Conservation (phyloP, 1,139 yeast genomes). For the Protomyces arabidopsidicola region DNA sequence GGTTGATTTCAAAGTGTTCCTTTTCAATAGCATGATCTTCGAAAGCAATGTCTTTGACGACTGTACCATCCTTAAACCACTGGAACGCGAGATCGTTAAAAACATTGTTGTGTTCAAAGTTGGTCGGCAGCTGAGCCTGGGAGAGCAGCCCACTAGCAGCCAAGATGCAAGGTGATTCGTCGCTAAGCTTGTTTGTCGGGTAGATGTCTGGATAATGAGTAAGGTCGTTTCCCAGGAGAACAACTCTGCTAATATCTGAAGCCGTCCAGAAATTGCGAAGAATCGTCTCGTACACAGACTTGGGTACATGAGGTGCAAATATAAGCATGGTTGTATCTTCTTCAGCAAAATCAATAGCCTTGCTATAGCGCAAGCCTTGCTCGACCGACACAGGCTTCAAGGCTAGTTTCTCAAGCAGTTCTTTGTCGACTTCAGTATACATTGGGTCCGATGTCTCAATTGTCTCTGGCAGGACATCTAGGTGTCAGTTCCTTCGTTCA, state of each 20-base stretch:
- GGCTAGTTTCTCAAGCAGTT: conserved; percentile 1
- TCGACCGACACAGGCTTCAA: conserved; percentile 2
- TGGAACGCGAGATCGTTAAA: conserved; percentile 23
- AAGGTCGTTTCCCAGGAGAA: conserved; percentile 14
- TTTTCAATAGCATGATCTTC: conserved; percentile 12
- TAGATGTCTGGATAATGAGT: conserved; percentile 16
- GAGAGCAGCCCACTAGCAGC: background rate
- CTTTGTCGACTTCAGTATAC: conserved; percentile 13
- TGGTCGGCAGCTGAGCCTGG: background rate
- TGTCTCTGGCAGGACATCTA: background rate
- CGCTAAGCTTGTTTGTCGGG: background rate
- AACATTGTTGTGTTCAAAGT: conserved; percentile 23
- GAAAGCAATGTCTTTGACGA: background rate
- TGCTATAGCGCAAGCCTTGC: background rate
- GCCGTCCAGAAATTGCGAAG: conserved; percentile 12
- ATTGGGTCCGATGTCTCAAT: conserved; percentile 21
- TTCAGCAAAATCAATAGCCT: background rate
- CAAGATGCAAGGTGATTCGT: conserved; percentile 16
- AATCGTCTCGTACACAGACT: conserved; percentile 20
- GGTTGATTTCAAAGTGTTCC: conserved; percentile 20
- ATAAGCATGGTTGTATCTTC: background rate
- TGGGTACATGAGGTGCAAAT: conserved; percentile 22
- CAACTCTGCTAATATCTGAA: background rate
- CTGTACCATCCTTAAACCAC: background rate
- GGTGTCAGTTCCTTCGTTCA: background rate